Evolutionary conservation across 345 rosid genomes (phyloP).

Genomic region (Salix koriyanagi): DNA sequence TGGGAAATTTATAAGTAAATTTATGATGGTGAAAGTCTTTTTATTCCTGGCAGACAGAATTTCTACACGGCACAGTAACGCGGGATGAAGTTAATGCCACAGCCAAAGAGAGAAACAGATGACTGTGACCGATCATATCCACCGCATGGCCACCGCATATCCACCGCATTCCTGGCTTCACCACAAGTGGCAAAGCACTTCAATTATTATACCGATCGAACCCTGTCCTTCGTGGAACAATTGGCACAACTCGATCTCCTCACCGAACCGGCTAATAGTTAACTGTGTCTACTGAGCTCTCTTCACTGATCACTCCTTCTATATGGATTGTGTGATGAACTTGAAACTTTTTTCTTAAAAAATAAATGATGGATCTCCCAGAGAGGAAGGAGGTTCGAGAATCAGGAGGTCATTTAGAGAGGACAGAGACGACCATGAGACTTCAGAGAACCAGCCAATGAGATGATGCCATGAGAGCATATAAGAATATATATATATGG

Average conservation of each 20-base stretch:
- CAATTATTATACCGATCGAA: slow-evolving; percentile 16
- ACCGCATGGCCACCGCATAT: slow-evolving; percentile 1
- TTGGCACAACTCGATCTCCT: slow-evolving; percentile 19
- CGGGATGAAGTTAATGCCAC: no score
- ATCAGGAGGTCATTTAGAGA: slow-evolving; percentile 10
- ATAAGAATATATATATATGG: neutral
- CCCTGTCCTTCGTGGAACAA: slow-evolving; percentile 19
- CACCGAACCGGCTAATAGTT: slow-evolving; percentile 23
- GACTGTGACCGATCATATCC: neutral
- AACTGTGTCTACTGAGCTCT: slow-evolving; percentile 4
- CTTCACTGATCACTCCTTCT: neutral
- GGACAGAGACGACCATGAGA: neutral
- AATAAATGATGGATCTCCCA: slow-evolving; percentile 44
- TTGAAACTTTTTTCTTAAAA: neutral
- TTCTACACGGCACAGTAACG: no score
- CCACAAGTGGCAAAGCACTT: slow-evolving; percentile 16
- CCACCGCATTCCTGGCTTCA: slow-evolving; percentile 8
- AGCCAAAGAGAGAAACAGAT: no score
- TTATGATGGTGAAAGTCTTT: no score
- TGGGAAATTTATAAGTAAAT: no score
- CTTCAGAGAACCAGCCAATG: neutral
- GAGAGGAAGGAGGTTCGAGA: slow-evolving; percentile 31
- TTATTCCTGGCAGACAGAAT: no score
- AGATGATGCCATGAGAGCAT: neutral
- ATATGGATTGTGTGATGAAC: neutral